A percentile compares a stretch with the other conserved stretches of the same genome.
Evolutionary conservation across 202 grass and related monocot genomes (phyloP).

Genomic region (Schoenoplectus triqueter): DNA sequence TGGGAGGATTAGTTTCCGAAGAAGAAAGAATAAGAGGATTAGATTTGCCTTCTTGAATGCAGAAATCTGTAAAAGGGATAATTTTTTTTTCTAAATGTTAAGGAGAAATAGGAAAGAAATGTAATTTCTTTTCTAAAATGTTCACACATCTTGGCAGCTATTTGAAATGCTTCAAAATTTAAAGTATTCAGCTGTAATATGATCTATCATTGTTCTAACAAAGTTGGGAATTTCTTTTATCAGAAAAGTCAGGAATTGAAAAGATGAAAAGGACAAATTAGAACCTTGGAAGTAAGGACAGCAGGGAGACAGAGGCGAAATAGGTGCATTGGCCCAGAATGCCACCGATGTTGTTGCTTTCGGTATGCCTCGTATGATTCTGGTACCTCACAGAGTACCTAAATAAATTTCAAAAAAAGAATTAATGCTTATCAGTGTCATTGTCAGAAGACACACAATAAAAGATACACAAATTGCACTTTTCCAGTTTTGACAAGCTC

Average conservation of each 20-base stretch:
- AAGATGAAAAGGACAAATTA: not conserved
- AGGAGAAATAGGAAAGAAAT: not conserved
- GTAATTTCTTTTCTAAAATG: not conserved
- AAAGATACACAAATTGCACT: not conserved
- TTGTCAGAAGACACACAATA: slow-evolving; percentile 24
- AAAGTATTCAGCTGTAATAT: not conserved
- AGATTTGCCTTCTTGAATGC: slow-evolving; percentile 77
- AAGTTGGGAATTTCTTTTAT: not conserved
- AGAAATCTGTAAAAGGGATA: slow-evolving; percentile 51
- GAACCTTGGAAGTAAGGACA: slow-evolving; percentile 74
- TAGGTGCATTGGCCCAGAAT: slow-evolving; percentile 84
- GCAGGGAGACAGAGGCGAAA: slow-evolving; percentile 63
- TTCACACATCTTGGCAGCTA: not conserved
- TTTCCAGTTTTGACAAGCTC: not conserved
- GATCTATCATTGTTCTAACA: not conserved
- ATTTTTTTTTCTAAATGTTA: not conserved
- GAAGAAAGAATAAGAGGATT: slow-evolving; percentile 85
- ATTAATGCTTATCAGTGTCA: not conserved
- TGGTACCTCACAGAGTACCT: slow-evolving; percentile 78
- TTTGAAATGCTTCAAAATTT: not conserved
- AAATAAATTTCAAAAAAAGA: slow-evolving; percentile 10
- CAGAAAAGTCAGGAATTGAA: not conserved
- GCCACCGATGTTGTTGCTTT: slow-evolving; percentile 81
- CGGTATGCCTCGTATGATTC: slow-evolving; percentile 75
- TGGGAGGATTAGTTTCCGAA: slow-evolving; percentile 76